phyloP scores from a whole-genome alignment of 2,329 filamentous ascomycete species.

The Sphaerulina musiva region DNA sequence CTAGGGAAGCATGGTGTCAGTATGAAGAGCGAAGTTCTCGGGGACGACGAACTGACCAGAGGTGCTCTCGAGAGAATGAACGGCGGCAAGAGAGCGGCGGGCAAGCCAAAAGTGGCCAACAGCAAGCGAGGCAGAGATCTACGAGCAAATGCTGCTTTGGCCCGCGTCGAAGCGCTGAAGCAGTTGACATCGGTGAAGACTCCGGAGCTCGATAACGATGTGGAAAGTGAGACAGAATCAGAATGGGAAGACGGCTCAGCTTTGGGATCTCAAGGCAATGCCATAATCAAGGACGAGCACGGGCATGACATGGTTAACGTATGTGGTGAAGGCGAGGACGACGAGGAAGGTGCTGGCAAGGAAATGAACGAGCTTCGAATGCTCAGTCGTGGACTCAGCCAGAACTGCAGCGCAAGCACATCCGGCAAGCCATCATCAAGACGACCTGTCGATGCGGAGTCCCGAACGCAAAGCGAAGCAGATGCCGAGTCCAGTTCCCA shows the following conservation, averaged over 20 bases:
- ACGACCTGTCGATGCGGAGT: conserved; percentile 17
- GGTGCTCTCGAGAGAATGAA: conserved; percentile 55
- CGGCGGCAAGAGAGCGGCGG: conserved; percentile 51
- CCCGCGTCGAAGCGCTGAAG: conserved; percentile 56
- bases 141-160: conserved; percentile 68
- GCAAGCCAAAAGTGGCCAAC: conserved; percentile 65
- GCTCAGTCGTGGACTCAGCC: conserved; percentile 29
- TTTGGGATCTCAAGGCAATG: conserved; percentile 54
- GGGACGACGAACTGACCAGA: conserved; percentile 61
- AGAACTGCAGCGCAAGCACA: not conserved
- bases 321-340: conserved; percentile 61
- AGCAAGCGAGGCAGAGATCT: conserved; percentile 70
- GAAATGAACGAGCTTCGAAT: conserved; percentile 63
- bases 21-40: conserved; percentile 57
- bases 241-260: conserved; percentile 34
- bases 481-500: conserved; percentile 4
- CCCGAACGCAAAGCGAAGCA: conserved; percentile 28
- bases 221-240: conserved; percentile 44
- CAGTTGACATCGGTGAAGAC: conserved; percentile 27
- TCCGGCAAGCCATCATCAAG: not conserved
- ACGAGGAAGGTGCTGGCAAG: conserved; percentile 47
- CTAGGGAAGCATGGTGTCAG: conserved; percentile 68
- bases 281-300: conserved; percentile 51
- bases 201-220: conserved; percentile 35
- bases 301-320: conserved; percentile 65